Percentiles rank a stretch among this genome's conserved stretches.
Conservation (phyloP, 2,329 filamentous ascomycete species). For the Amphichorda felina region DNA sequence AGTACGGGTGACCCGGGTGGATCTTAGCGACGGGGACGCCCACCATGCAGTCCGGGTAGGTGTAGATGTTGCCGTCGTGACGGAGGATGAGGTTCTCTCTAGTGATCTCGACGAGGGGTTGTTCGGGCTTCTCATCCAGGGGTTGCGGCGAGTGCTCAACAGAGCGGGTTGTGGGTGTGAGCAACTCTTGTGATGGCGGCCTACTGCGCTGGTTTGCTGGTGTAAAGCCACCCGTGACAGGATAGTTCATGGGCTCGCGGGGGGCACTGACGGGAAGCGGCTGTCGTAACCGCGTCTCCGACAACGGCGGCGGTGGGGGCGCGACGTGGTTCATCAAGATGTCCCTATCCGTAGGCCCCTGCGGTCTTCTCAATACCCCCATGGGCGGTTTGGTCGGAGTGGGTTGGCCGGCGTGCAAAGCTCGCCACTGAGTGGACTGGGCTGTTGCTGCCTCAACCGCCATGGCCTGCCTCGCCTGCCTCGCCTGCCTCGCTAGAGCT, state of each 20-base stretch:
- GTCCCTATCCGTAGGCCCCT: not conserved
- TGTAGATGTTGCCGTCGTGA: slow-evolving; percentile 36
- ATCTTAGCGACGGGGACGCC: slow-evolving; percentile 43
- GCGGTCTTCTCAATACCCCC: not conserved
- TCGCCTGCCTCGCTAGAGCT: too few species aligned
- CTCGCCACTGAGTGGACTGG: slow-evolving; percentile 1
- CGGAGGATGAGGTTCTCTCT: slow-evolving; percentile 29
- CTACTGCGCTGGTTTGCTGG: slow-evolving; percentile 3
- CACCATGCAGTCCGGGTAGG: slow-evolving; percentile 36
- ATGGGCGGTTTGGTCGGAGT: too few species aligned
- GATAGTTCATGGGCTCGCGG: not conserved
- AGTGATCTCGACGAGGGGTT: slow-evolving; percentile 27
- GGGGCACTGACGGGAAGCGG: not conserved
- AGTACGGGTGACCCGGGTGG: slow-evolving; percentile 36
- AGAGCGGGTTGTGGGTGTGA: slow-evolving; percentile 2
- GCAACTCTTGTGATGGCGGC: slow-evolving; percentile 1
- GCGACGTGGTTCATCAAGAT: not conserved
- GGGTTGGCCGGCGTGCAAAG: not conserved
- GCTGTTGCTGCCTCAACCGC: not conserved
- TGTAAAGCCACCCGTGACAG: slow-evolving; percentile 1
- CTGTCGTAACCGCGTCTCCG: not conserved
- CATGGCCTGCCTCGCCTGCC: not conserved
- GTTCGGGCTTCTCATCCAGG: not conserved
- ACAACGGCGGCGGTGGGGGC: not conserved
- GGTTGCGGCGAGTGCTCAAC: slow-evolving; percentile 5